Evolutionary conservation across 805 yeast species (phyloP).

Genomic region (Candida koratica): DNA sequence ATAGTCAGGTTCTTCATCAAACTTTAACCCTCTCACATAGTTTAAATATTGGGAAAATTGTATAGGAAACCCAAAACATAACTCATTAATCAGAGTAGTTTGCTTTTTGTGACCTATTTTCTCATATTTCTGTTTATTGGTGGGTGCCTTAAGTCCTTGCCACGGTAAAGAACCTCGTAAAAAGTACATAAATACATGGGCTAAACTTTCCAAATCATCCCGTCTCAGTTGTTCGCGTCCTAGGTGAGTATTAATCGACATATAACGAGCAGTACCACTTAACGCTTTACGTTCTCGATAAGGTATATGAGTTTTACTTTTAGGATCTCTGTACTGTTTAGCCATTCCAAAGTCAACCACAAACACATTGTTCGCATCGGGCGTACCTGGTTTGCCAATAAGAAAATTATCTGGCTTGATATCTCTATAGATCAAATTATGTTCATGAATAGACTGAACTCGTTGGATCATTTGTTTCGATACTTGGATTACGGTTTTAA

Average conservation of each 20-base stretch:
- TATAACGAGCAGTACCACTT: conserved; percentile 82
- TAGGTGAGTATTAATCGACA: conserved; percentile 85
- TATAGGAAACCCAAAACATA: conserved; percentile 62
- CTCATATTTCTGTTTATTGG: conserved; percentile 79
- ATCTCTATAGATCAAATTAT: conserved; percentile 74
- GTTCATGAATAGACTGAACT: conserved; percentile 70
- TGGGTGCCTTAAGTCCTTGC: conserved; percentile 88
- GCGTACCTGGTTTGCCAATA: conserved; percentile 58
- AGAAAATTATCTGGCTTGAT: conserved; percentile 81
- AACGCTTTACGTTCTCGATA: conserved; percentile 75
- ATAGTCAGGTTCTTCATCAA: conserved; percentile 80
- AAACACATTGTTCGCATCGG: conserved; percentile 64
- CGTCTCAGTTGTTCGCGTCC: conserved; percentile 82
- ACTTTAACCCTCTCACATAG: conserved; percentile 62
- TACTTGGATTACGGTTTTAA: conserved; percentile 68
- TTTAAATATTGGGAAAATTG: conserved; percentile 73
- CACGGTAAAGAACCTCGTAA: conserved; percentile 78
- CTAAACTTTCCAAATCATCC: conserved; percentile 77
- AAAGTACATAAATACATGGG: conserved; percentile 79
- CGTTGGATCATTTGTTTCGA: conserved; percentile 76
- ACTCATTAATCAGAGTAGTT: conserved; percentile 58
- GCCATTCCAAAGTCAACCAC: conserved; percentile 87
- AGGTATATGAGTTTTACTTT: conserved; percentile 76
- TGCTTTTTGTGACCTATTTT: conserved; percentile 80
- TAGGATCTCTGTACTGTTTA: conserved; percentile 76